Evolutionary conservation across 352 stramenopile species (phyloP), one percentile per base, ranked within the genome.

Genomic region (Globisporangium nagaii): DNA sequence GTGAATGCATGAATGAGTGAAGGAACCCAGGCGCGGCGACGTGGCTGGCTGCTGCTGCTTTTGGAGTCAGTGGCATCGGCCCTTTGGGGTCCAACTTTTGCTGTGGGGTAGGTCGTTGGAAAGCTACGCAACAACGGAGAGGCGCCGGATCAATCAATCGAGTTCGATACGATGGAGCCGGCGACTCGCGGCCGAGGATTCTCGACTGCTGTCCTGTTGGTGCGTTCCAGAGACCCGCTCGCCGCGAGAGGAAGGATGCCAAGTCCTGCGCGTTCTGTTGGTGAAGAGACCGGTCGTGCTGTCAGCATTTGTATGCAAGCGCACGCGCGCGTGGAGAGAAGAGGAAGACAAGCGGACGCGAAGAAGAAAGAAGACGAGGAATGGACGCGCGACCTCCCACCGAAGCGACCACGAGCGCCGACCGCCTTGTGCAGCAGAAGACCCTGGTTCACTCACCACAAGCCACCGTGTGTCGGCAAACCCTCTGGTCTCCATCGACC

Each of bases 1-100:
- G 42, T 46, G 49, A 51, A 43, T 62, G 47, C 56, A 62, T 62
- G 56, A 56, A 55, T 62, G 56, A 62, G 54, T 62, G 39, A 56
- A 57, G 41, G 52, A 53, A n/a, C n/a, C 31, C 42, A 40, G 39
- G 36, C 42, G 55, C 27, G 32, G 41, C 34, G 48, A 13, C 34
- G 43, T 31, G 39, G 24, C 56, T 57, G 47, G 27, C 34, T 24
- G 42, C 24, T 34, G 41, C 27, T 30, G 5, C 48, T 55, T 20
- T 36, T 46, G 32, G 20, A 43, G 46, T 47, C 39, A 37, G 37
- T 55, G 46, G 56, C 41, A 44, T 51, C 32, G 39, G 47, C 42
- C n/a, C 31, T 47, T 49, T 58, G 36, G 51, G 30, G 41, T 19
- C 50, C 32, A 22, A 22, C 36, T 34, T 31, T 47, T 37, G 12